Conservation (phyloP, 176 grass and related monocot species). For the Dactylis glomerata region DNA sequence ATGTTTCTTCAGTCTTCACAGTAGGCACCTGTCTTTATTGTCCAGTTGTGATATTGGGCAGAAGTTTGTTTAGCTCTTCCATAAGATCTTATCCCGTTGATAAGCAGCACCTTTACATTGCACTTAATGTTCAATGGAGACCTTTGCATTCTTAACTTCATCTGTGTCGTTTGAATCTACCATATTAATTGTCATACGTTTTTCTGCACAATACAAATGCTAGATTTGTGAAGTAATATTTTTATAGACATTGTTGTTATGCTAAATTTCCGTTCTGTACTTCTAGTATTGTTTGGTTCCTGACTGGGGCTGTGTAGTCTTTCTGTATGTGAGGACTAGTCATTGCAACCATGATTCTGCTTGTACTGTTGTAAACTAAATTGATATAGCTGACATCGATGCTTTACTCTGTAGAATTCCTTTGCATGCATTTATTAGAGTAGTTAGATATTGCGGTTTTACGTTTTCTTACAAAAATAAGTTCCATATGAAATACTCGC, state of each 20-base stretch:
- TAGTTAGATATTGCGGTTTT: background rate
- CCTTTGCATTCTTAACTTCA: background rate
- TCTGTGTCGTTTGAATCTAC: background rate
- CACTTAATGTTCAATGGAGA: background rate
- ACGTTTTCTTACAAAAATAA: background rate
- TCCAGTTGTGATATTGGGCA: conserved; percentile 22
- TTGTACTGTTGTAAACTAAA: background rate
- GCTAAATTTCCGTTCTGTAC: background rate
- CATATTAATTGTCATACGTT: background rate
- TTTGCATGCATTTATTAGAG: background rate
- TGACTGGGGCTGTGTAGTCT: background rate
- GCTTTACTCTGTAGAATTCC: background rate
- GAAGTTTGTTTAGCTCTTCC: background rate
- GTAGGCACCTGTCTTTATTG: conserved; percentile 26
- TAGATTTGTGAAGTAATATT: background rate
- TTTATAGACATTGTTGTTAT: background rate
- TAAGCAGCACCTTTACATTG: background rate
- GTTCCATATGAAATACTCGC: background rate
- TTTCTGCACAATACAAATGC: background rate
- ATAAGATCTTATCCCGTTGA: conserved; percentile 1
- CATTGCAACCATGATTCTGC: background rate
- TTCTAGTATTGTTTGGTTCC: background rate
- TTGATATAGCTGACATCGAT: background rate
- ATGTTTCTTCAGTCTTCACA: conserved; percentile 20
- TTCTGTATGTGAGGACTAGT: background rate